Base-by-base conservation (phyloP, 495 filamentous ascomycete genomes). In the Neurospora africana region DNA sequence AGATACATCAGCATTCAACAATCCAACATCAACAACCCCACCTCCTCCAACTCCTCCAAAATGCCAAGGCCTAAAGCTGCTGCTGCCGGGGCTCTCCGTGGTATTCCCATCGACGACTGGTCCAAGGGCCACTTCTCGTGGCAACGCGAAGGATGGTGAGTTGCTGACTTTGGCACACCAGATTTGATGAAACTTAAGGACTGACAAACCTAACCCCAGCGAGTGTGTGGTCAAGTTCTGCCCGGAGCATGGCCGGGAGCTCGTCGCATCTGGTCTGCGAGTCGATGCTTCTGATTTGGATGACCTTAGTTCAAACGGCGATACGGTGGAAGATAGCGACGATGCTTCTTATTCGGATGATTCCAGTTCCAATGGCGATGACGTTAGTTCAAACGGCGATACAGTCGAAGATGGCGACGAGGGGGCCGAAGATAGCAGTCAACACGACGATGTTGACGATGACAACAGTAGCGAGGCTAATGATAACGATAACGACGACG, bases 251-350 rank as follows among this genome's bases (percentile, higher is more conserved):
- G 3, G 21, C 21, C 21, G 47, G 5, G 47, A 58, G 5, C 47
- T 58, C 21, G 0, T 15, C 0, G 9, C n/a, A 4, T 10, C 3
- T 23, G 5, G n/a, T 2, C 9, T 21, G 0, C n/a, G 9, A 47
- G 11, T 15, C 21, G 10, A 13, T 1, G 11, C 2, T 6, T 27
- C 21, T 5, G 44, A 7, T 53, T 21, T 11, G 44, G 13, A 53
- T 10, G 7, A 19, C 0, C 1, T 44, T 8, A n/a, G 19, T 53
- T 37, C 36, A 0, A 10, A 37, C 36, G 7, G 9, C 8, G n/a
- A n/a, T n/a, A n/a, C n/a, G n/a, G n/a, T n/a, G n/a, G n/a, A n/a
- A n/a, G n/a, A n/a, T n/a, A n/a, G n/a, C n/a, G n/a, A n/a, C n/a
- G n/a, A n/a, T n/a, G n/a, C n/a, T n/a, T n/a, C n/a, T n/a, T n/a